Conservation (phyloP, 2,329 filamentous ascomycete species). For the Salinomyces thailandicus region DNA sequence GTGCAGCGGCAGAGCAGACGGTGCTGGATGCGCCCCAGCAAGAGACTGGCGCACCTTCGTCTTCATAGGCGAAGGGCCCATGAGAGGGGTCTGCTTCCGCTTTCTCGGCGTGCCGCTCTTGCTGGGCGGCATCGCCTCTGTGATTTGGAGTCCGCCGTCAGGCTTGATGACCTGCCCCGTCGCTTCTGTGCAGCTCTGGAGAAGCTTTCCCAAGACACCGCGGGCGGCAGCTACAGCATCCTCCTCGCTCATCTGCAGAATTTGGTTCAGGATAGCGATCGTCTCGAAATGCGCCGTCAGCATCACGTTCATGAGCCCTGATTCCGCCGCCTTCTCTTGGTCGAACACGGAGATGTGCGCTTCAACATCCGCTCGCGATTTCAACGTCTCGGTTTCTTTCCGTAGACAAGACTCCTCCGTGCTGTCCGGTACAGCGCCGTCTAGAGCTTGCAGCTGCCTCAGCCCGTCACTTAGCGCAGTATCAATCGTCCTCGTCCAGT, state of each 20-base stretch:
- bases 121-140: constrained; percentile 58
- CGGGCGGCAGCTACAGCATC: constrained; percentile 75
- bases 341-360: constrained; percentile 67
- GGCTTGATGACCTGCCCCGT: constrained; percentile 82
- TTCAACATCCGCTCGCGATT: constrained; percentile 71
- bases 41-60: constrained; percentile 29
- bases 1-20: constrained; percentile 17
- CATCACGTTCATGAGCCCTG: constrained; percentile 67
- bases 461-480: constrained; percentile 79
- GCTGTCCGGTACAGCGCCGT: constrained; percentile 47
- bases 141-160: constrained; percentile 56
- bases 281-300: constrained; percentile 89
- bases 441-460: constrained; percentile 63
- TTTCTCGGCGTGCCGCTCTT: constrained; percentile 69
- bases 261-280: constrained; percentile 69
- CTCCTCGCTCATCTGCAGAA: constrained; percentile 70
- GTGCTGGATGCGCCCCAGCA: background rate
- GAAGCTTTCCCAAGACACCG: constrained; percentile 62
- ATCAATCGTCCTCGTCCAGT: constrained; percentile 81
- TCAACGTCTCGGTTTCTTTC: constrained; percentile 77
- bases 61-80: constrained; percentile 40
- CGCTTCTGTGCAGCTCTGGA: constrained; percentile 64
- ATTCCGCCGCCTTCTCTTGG: constrained; percentile 71
- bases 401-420: constrained; percentile 56
- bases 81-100: constrained; percentile 41